Evolutionary conservation across 345 rosid genomes (phyloP).

Genomic region (Euphorbia lathyris): DNA sequence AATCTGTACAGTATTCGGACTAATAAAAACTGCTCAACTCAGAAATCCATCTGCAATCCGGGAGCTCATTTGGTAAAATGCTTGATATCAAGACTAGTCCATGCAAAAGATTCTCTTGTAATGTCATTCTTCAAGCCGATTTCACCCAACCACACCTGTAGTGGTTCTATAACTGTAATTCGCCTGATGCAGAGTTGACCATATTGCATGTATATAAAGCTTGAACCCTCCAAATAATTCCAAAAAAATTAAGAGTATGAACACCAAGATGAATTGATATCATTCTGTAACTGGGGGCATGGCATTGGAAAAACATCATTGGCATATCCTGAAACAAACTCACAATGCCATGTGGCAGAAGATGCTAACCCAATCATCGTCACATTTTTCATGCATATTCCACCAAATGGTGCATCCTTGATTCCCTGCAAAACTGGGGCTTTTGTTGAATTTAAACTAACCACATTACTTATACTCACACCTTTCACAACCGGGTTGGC

Average conservation of each 20-base stretch:
- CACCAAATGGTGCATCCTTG: conserved; percentile 56
- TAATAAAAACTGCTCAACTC: not conserved
- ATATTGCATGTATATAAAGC: not conserved
- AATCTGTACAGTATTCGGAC: not conserved
- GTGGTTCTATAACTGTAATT: conserved; percentile 1
- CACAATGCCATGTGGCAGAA: conserved; percentile 67
- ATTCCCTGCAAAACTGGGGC: conserved; percentile 75
- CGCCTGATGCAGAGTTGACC: conserved; percentile 4
- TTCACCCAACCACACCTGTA: not conserved
- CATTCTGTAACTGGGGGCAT: conserved; percentile 60
- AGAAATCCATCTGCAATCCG: not conserved
- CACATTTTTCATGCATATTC: conserved; percentile 73
- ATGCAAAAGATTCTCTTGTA: not conserved
- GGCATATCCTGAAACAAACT: conserved; percentile 67
- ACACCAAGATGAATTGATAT: conserved; percentile 44
- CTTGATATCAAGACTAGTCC: conserved; percentile 4
- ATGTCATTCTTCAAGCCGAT: not conserved
- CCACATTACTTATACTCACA: conserved; percentile 52
- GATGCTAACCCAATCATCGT: conserved; percentile 50
- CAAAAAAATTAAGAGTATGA: conserved; percentile 25
- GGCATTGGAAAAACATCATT: conserved; percentile 56
- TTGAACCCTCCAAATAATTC: too few species aligned
- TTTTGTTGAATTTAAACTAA: conserved; percentile 69
- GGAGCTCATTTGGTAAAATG: not conserved
- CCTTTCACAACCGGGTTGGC: conserved; percentile 78